These are phyloP conservation scores for Logfia minima DNA, from an alignment of 129 eudicot genomes.

Conservation along the genomic window DNA sequence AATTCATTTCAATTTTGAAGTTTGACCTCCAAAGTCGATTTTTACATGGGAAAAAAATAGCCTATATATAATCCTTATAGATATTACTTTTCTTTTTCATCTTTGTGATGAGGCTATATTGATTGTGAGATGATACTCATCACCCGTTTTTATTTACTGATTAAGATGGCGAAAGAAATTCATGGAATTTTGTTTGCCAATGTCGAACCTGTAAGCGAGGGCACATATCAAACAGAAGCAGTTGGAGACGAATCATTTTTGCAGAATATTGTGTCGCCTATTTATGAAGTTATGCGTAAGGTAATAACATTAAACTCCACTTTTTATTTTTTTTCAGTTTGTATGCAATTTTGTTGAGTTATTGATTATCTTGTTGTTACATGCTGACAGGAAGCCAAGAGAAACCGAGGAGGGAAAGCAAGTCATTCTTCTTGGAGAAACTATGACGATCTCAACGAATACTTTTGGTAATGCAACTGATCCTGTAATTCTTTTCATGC, in stretches of 20 bases:
- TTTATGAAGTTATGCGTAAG: slow-evolving; percentile 82
- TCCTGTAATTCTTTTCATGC: background rate
- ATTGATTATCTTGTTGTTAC: slow-evolving; percentile 30
- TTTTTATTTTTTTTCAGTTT: background rate
- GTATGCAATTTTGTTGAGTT: slow-evolving; percentile 16
- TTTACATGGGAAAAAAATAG: too few species aligned
- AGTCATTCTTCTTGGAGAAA: slow-evolving; percentile 99
- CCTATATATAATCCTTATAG: background rate
- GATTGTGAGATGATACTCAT: slow-evolving; percentile 24
- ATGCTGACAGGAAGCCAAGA: slow-evolving; percentile 74
- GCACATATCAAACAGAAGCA: slow-evolving; percentile 54
- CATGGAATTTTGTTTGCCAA: slow-evolving; percentile 74
- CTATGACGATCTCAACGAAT: slow-evolving; percentile 95
- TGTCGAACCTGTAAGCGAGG: slow-evolving; percentile 75
- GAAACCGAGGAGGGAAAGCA: slow-evolving; percentile 88
- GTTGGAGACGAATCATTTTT: slow-evolving; percentile 77
- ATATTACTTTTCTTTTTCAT: background rate
- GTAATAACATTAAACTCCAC: slow-evolving; percentile 39
- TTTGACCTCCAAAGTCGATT: background rate
- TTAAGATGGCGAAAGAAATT: slow-evolving; percentile 81
- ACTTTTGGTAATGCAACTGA: slow-evolving; percentile 73
- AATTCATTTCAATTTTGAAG: background rate
- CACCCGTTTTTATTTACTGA: slow-evolving; percentile 9
- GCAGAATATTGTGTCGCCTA: slow-evolving; percentile 74
- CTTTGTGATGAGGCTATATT: background rate